These are phyloP conservation scores for Nigrospora osmanthi DNA, from an alignment of 2,329 filamentous ascomycete species.

Conservation along the genomic window DNA sequence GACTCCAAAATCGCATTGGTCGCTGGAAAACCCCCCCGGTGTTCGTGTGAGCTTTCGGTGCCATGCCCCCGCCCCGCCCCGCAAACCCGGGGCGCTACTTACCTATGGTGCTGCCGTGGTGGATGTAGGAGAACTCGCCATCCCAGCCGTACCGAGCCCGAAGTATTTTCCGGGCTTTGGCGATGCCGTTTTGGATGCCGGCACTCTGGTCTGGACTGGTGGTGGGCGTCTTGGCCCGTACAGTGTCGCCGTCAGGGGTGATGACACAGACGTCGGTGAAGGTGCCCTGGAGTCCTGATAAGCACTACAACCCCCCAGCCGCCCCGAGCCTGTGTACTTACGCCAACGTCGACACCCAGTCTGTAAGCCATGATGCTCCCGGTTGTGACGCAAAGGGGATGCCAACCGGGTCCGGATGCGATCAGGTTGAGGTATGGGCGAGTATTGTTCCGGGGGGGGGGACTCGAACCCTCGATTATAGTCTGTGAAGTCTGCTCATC, in stretches of 20 bases:
- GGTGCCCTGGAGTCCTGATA: conserved; percentile 20
- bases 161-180: conserved; percentile 29
- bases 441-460: no score
- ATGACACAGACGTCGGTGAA: conserved; percentile 41
- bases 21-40: no score
- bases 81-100: neutral
- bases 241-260: conserved; percentile 31
- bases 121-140: conserved; percentile 37
- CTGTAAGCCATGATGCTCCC: neutral
- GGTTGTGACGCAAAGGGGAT: no score
- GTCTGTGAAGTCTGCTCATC: no score
- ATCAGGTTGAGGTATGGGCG: no score
- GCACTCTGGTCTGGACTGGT: conserved; percentile 37
- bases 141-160: conserved; percentile 29
- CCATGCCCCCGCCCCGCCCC: no score
- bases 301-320: no score
- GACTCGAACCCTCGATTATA: no score
- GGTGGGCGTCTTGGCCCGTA: conserved; percentile 36
- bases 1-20: conserved; percentile 42
- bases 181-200: conserved; percentile 35
- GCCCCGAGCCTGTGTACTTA: neutral
- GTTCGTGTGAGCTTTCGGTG: no score
- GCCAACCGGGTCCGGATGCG: no score
- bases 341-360: conserved; percentile 1
- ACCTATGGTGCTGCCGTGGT: conserved; percentile 38